These are phyloP conservation scores for Coniophora puteana DNA, from an alignment of 1,284 basidiomycete genomes.

Conservation along the genomic window DNA sequence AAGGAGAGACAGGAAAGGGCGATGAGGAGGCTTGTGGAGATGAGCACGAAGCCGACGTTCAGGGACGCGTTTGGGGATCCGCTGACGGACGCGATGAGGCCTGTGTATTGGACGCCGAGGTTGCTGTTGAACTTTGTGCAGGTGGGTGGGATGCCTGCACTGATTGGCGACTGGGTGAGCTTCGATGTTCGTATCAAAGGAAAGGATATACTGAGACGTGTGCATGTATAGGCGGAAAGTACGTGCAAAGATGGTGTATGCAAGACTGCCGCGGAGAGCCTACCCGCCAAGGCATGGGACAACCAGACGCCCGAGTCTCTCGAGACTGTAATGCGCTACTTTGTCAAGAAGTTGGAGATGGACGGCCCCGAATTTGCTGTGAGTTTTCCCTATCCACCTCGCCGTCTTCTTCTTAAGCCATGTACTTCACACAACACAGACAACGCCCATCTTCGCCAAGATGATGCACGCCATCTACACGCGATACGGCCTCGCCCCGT, in stretches of 20 bases:
- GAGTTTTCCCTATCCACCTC: constrained; percentile 1
- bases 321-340: constrained; percentile 14
- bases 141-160: constrained; percentile 22
- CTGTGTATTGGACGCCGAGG: constrained; percentile 19
- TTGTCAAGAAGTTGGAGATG: constrained; percentile 16
- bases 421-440: constrained; percentile 7
- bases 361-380: constrained; percentile 17
- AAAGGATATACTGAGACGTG: not conserved
- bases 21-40: constrained; percentile 19
- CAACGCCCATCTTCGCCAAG: constrained; percentile 17
- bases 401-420: not conserved
- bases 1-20: constrained; percentile 17
- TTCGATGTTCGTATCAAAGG: not conserved
- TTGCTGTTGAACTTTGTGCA: constrained; percentile 19
- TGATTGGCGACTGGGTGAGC: constrained; percentile 26
- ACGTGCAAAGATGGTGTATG: constrained; percentile 15
- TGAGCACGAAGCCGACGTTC: constrained; percentile 17
- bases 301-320: constrained; percentile 24
- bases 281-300: constrained; percentile 23
- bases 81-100: constrained; percentile 24
- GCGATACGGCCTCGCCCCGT: constrained; percentile 23
- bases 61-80: constrained; percentile 21
- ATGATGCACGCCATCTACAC: constrained; percentile 23
- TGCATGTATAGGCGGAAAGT: constrained; percentile 15
- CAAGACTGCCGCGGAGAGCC: constrained; percentile 14